Base-by-base conservation (phyloP, 1,284 basidiomycete species). In the Cystobasidium slooffiae region DNA sequence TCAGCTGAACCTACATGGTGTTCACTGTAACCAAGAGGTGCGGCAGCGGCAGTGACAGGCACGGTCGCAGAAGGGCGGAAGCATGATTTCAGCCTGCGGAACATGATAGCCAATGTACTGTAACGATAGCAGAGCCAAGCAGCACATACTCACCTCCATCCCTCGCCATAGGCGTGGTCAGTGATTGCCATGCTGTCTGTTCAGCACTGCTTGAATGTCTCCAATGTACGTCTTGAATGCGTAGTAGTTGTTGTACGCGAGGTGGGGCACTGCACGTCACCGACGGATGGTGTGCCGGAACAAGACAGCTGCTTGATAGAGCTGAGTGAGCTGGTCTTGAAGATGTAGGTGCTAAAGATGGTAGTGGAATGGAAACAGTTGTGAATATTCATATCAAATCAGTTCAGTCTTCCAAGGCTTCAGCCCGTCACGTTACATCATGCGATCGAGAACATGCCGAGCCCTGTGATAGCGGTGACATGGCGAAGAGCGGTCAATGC, bases 161-260 rank as follows among this genome's bases (percentile, higher is more conserved):
- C 64, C 22, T 66, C 64, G 51, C 64, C 64, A 43, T 52, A 53
- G 51, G 64, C 44, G 49, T 55, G 64, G 37, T 66, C 51, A 14
- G 39, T 47, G 20, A 63, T 41, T 6, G 44, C 44, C 61, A 63
- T 63, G 31, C 7, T 63, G 43, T 14, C 18, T 39, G 12, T 43
- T 24, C 59, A 9, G 39, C 43, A 51, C 20, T 51, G 14, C 59
- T 44, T n/a, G n/a, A 22, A 59, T 8, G 56, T 61, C 39, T 7
- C 7, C 10, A 37, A 41, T 37, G 39, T 20, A 53, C 51, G 51
- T 56, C 53, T 56, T 56, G 56, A 12, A 41, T 59, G 31, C 37
- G 18, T n/a, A 16, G 56, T 22, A n/a, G 37, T 14, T n/a, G 22
- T 8, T 22, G 18, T 44, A 44, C 61, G 43, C 44, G 41, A 44